Percentiles rank a stretch among this genome's conserved stretches.
phyloP scores from a whole-genome alignment of 495 filamentous ascomycete genomes.

The Rhypophila decipiens region DNA sequence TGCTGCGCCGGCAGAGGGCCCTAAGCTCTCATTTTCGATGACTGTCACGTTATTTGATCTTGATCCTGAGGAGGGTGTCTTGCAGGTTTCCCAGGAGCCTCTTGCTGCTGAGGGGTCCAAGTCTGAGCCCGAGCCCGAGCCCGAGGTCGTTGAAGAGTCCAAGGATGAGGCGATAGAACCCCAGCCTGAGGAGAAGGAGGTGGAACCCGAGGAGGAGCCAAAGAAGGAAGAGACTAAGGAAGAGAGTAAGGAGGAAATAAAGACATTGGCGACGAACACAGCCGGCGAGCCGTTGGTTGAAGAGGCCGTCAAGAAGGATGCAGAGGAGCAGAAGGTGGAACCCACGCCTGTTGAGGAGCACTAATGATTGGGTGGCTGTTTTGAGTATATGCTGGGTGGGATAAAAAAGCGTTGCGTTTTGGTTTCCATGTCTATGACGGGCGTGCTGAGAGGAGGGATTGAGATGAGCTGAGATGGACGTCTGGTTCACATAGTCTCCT shows the following conservation, averaged over 20 bases:
- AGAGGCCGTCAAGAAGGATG: slow-evolving; percentile 32
- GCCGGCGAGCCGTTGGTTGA: slow-evolving; percentile 47
- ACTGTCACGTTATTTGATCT: slow-evolving; percentile 42
- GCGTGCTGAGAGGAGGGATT: too few relatives aligned
- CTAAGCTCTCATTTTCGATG: slow-evolving; percentile 31
- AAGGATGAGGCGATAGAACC: slow-evolving; percentile 10
- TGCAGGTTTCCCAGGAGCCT: slow-evolving; percentile 30
- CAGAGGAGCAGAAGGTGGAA: slow-evolving; percentile 25
- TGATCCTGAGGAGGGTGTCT: slow-evolving; percentile 44
- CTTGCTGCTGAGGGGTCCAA: neutral
- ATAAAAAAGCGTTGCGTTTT: too few relatives aligned
- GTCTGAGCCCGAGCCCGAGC: slow-evolving; percentile 15
- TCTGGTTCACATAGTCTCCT: too few relatives aligned
- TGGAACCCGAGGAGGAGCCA: neutral
- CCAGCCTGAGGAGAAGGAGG: slow-evolving; percentile 17
- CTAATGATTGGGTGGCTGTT: too few relatives aligned
- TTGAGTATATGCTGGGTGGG: too few relatives aligned
- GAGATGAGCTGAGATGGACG: too few relatives aligned
- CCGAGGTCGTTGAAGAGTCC: slow-evolving; percentile 14
- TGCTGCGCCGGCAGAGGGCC: slow-evolving; percentile 14
- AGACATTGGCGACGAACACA: slow-evolving; percentile 47
- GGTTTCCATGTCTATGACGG: too few relatives aligned
- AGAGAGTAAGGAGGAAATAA: slow-evolving; percentile 11
- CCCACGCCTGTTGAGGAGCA: slow-evolving; percentile 25
- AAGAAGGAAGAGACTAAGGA: slow-evolving; percentile 15